Base-by-base conservation (phyloP, 352 stramenopile species). In the Phytopythium vexans region DNA sequence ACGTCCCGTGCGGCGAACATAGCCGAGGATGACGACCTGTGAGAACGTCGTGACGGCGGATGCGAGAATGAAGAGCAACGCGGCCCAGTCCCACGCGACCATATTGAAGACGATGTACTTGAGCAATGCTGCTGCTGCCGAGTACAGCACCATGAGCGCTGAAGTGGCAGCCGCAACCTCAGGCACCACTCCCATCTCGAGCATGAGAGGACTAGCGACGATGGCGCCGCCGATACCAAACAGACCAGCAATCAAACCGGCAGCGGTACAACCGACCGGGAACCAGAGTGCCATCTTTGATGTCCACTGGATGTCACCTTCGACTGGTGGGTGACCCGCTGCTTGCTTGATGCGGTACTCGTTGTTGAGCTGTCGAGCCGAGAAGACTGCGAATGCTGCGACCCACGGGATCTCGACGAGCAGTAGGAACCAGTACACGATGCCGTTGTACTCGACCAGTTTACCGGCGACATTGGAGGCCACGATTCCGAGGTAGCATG, bases 31-130 rank as follows among this genome's bases (percentile, higher is more conserved):
- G 34, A 70, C 74, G 7, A 83, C 52, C 41, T 86, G 74, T 31
- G 72, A 66, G 16, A 62, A 49, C 8, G 59, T 63, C 35, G 74
- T 86, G 32, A 86, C 72, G 37, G 76, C 49, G 31, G 84, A 82
- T 11, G 70, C 66, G 6, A 88, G 35, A 0, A 16, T 60, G 33
- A 61, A 80, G 37, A 86, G 53, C 39, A 79, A 34, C 7, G 53
- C 51, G 6, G 64, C 66, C 72, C 74, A 88, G 54, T 83, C 72
- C 66, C 71, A 88, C 12, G 64, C 58, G 57, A 86, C 72, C 68
- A 79, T 66, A 38, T 75, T 56, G 45, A 83, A 82, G 15, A 86
- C 54, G 39, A 69, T 68, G 43, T 77, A 86, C 59, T 88, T 81
- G 54, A 64, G 62, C 15, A 72, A 76, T 5, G 77, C 72, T 10